Conservation (phyloP, 2,329 filamentous ascomycete genomes). For the Aspergillus fijiensis region DNA sequence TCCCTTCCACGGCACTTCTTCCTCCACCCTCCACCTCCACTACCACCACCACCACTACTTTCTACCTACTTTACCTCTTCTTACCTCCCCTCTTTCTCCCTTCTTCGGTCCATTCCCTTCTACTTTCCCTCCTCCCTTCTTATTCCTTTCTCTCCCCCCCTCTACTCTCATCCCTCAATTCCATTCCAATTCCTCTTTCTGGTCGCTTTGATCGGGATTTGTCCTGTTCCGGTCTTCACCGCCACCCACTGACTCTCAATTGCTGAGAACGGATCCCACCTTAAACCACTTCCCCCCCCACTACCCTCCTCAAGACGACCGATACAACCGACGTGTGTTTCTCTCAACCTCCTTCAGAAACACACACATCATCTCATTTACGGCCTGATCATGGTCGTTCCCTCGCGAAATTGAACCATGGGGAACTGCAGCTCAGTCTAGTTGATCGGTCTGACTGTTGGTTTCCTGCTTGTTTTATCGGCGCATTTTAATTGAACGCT, state of each 20-base stretch:
- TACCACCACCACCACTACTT: neutral
- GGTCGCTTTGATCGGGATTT: neutral
- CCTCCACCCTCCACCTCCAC: slow-evolving; percentile 11
- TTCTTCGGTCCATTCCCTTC: slow-evolving; percentile 19
- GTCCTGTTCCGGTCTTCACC: slow-evolving; percentile 2
- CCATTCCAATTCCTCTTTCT: slow-evolving; percentile 11
- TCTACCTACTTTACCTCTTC: slow-evolving; percentile 9
- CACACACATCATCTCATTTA: slow-evolving; percentile 1
- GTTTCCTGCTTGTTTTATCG: slow-evolving; percentile 5
- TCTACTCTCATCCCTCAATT: neutral
- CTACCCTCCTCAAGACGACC: neutral
- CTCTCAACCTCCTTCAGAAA: slow-evolving; percentile 11
- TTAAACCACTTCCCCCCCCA: neutral
- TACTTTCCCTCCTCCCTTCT: slow-evolving; percentile 12
- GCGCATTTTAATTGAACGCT: slow-evolving; percentile 1
- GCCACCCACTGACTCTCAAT: neutral
- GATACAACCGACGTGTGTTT: slow-evolving; percentile 9
- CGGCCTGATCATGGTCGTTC: slow-evolving; percentile 29
- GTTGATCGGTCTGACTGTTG: slow-evolving; percentile 30
- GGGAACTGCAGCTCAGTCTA: slow-evolving; percentile 34
- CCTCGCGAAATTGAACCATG: slow-evolving; percentile 32
- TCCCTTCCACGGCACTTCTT: neutral
- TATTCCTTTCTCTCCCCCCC: slow-evolving; percentile 10
- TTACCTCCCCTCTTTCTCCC: slow-evolving; percentile 16
- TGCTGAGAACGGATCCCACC: neutral